phyloP scores from a whole-genome alignment of 768 basidiomycete species.

The Kondoa subrosea region DNA sequence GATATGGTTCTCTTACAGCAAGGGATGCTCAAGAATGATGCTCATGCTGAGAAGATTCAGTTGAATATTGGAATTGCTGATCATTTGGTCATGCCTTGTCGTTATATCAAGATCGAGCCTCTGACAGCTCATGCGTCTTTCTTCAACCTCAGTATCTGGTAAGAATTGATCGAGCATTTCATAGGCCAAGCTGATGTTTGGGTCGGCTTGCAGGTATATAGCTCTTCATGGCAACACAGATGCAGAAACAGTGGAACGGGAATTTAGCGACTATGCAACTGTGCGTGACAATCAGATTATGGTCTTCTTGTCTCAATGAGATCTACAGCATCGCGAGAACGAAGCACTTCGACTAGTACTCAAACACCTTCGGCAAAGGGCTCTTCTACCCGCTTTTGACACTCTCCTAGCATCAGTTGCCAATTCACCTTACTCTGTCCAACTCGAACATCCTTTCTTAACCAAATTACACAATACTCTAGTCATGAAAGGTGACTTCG shows the following conservation, averaged over 20 bases:
- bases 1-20: constrained; percentile 21
- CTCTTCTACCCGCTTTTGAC: constrained; percentile 13
- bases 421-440: background rate
- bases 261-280: background rate
- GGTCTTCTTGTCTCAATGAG: background rate
- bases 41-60: constrained; percentile 14
- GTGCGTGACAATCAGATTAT: background rate
- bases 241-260: constrained; percentile 2
- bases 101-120: constrained; percentile 18
- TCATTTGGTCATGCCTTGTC: constrained; percentile 6
- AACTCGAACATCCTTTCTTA: constrained; percentile 11
- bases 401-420: constrained; percentile 10
- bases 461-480: constrained; percentile 13
- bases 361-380: constrained; percentile 20
- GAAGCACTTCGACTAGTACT: constrained; percentile 10
- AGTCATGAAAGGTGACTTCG: constrained; percentile 14
- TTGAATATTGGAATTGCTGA: background rate
- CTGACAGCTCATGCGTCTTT: constrained; percentile 15
- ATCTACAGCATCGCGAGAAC: constrained; percentile 11
- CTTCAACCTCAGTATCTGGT: constrained; percentile 20
- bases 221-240: constrained; percentile 16
- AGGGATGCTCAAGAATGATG: constrained; percentile 23
- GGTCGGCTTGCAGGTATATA: constrained; percentile 10
- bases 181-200: background rate
- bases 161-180: background rate